These are phyloP conservation scores for Claviceps digitariae DNA, from an alignment of 2,329 filamentous ascomycete genomes.

Conservation along the genomic window DNA sequence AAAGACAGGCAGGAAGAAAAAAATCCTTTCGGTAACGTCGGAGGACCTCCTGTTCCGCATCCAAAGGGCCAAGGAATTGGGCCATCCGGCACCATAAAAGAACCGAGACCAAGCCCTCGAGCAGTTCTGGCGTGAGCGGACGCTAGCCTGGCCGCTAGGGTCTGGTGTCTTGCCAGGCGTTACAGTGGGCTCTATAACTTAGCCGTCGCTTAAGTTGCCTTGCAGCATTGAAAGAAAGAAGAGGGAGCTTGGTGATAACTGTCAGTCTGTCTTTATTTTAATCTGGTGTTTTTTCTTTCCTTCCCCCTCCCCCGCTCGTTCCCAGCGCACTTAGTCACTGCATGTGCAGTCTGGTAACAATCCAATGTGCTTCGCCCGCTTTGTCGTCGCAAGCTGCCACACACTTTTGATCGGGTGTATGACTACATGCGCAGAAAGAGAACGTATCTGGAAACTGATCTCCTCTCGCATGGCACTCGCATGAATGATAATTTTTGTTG, in stretches of 20 bases:
- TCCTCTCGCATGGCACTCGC: too few relatives aligned
- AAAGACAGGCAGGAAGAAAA: background rate
- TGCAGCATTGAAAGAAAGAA: too few relatives aligned
- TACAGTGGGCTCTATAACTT: background rate
- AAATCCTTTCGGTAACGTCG: background rate
- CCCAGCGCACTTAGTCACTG: too few relatives aligned
- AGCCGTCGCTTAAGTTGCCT: background rate
- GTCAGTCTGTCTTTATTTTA: too few relatives aligned
- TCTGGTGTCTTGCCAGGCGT: background rate
- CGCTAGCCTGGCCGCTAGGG: background rate
- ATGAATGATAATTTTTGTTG: too few relatives aligned
- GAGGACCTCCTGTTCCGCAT: background rate
- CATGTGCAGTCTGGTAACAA: too few relatives aligned
- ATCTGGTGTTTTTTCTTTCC: too few relatives aligned
- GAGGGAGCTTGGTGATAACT: too few relatives aligned
- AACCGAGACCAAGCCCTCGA: background rate
- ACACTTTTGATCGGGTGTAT: background rate
- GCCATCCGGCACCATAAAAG: background rate
- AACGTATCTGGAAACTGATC: too few relatives aligned
- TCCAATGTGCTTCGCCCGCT: too few relatives aligned
- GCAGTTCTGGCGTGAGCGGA: background rate
- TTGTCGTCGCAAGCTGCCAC: background rate
- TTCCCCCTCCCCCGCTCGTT: too few relatives aligned
- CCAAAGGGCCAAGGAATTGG: background rate
- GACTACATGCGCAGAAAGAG: too few relatives aligned